Evolutionary conservation across 2,329 filamentous ascomycete species (phyloP).

Genomic region (Orbilia javanica): DNA sequence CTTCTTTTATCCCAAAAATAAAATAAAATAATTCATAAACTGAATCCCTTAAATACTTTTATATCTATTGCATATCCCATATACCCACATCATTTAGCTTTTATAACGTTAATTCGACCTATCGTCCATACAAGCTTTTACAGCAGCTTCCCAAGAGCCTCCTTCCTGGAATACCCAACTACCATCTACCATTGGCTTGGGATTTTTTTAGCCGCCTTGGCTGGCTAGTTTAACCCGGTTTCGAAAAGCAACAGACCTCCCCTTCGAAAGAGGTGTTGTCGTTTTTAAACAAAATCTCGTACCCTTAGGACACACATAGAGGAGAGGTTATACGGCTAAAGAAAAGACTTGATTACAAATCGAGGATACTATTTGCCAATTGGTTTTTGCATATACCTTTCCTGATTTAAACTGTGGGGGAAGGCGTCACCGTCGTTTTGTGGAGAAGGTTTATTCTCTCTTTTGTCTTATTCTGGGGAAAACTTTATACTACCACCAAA

Average conservation of each 20-base stretch:
- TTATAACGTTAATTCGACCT: slow-evolving; percentile 18
- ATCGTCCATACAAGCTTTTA: slow-evolving; percentile 10
- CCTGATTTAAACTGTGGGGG: slow-evolving; percentile 16
- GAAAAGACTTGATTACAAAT: neutral
- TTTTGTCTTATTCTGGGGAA: neutral
- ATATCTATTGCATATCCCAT: neutral
- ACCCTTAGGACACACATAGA: neutral
- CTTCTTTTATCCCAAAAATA: neutral
- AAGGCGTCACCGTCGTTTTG: neutral
- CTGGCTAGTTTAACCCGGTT: slow-evolving; percentile 41
- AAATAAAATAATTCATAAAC: neutral
- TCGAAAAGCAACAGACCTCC: slow-evolving; percentile 35
- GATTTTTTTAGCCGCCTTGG: slow-evolving; percentile 56
- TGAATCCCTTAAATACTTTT: neutral
- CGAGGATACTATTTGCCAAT: neutral
- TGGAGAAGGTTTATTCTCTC: slow-evolving; percentile 9
- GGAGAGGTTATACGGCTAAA: neutral
- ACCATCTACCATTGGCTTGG: slow-evolving; percentile 30
- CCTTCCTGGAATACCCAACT: neutral
- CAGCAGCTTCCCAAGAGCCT: slow-evolving; percentile 1
- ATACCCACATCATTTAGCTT: slow-evolving; percentile 18
- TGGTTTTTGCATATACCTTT: neutral
- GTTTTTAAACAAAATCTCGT: neutral
- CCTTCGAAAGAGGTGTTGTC: slow-evolving; percentile 6
- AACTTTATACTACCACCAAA: neutral